Base-by-base conservation (phyloP, 352 stramenopile species). In the Phytophthora megakarya region DNA sequence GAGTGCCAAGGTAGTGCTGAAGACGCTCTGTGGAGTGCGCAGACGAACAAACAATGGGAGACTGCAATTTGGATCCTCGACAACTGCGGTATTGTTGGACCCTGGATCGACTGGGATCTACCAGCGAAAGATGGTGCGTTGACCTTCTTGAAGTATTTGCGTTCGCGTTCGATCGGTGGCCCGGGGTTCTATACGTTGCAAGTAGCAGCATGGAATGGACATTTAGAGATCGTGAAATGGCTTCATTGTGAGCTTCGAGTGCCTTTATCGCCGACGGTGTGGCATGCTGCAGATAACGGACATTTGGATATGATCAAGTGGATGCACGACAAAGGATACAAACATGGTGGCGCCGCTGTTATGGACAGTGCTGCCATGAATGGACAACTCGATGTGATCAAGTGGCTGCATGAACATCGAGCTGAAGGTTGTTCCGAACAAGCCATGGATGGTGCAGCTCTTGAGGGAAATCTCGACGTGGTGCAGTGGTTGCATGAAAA, bases 151-250 rank as follows among this genome's bases (percentile, higher is more conserved):
- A 21, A 84, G 53, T 86, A 71, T 51, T 64, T 88, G 16, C 74
- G 80, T 18, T 57, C 65, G 3, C 65, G 75, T 30, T 80, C 73
- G 12, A 57, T 42, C 1, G 76, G 85, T 30, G 69, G 76, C 0
- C 77, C 78, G 16, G 76, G 76, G 0, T 67, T 76, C 42, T 78
- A 80, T 38, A 82, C 81, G 0, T 74, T 91, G 47, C 78, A 89
- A 67, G 60, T 77, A n/a, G 80, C 84, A 10, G 82, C 84, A 0
- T 76, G 65, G 40, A 75, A 65, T 59, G 70, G 70, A 18, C 66
- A 78, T 48, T 18, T 75, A 0, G 70, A 69, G 11, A 43, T 78
- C 10, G 70, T 76, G 21, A 30, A 73, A 3, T 76, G 69, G 65
- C 59, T 76, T 1, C 72, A 88, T 43, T 18, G 37, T 26, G 65